Conservation (phyloP, 2,329 filamentous ascomycete species). For the Sarocladium brachiariae region DNA sequence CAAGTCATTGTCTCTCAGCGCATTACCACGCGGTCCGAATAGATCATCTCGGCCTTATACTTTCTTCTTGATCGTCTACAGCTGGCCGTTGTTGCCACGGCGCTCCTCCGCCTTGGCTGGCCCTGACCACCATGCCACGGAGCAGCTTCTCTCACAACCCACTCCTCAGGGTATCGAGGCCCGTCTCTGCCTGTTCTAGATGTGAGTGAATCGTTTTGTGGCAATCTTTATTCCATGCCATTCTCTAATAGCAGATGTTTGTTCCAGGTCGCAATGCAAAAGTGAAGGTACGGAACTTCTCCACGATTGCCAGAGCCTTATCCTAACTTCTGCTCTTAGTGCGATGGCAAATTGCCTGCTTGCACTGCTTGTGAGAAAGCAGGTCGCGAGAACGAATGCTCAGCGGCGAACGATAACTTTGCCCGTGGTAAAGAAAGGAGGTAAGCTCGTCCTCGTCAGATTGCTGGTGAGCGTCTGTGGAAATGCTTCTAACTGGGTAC, state of each 20-base stretch:
- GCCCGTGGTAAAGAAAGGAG: constrained; percentile 91
- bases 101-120: background rate
- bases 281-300: constrained; percentile 59
- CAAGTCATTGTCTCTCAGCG: background rate
- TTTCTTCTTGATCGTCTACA: background rate
- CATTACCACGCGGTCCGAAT: background rate
- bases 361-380: constrained; percentile 94
- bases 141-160: constrained; percentile 48
- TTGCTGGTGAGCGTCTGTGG: background rate
- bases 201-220: constrained; percentile 39
- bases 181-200: constrained; percentile 73
- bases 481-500: constrained; percentile 8
- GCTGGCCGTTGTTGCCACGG: background rate
- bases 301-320: background rate
- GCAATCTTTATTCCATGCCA: background rate
- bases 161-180: constrained; percentile 65
- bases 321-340: constrained; percentile 38
- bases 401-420: constrained; percentile 92
- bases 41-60: background rate
- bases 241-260: constrained; percentile 11
- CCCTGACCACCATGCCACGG: constrained; percentile 32
- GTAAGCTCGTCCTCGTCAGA: constrained; percentile 27
- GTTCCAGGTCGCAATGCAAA: constrained; percentile 72
- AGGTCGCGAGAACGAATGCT: constrained; percentile 79
- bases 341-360: constrained; percentile 90